Conservation (phyloP, 2,329 filamentous ascomycete genomes). For the Aspergillus unguis region DNA sequence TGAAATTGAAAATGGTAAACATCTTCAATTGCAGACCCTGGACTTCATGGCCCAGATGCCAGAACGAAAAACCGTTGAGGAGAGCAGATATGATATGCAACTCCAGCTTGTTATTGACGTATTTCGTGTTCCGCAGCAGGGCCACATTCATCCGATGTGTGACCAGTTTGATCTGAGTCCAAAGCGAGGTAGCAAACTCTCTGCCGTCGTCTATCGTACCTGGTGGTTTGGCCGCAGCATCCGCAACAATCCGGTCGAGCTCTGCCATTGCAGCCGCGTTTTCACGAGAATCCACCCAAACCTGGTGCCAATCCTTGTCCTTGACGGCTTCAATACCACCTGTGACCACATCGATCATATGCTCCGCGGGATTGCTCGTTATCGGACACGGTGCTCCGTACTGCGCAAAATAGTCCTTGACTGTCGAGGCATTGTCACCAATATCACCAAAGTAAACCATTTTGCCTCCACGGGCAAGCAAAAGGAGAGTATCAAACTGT, state of each 20-base stretch:
- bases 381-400: constrained; percentile 61
- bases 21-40: constrained; percentile 68
- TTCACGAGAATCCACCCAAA: constrained; percentile 64
- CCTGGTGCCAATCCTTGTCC: constrained; percentile 64
- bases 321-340: constrained; percentile 30
- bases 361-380: constrained; percentile 58
- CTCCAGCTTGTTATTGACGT: constrained; percentile 60
- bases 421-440: constrained; percentile 58
- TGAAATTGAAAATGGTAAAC: constrained; percentile 63
- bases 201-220: constrained; percentile 39
- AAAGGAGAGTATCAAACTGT: constrained; percentile 66
- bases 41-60: constrained; percentile 59
- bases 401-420: constrained; percentile 64
- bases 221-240: constrained; percentile 37
- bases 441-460: constrained; percentile 66
- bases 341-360: constrained; percentile 48
- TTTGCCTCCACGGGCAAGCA: constrained; percentile 61
- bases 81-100: constrained; percentile 49
- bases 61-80: constrained; percentile 57
- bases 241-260: constrained; percentile 59
- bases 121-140: constrained; percentile 63
- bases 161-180: constrained; percentile 60
- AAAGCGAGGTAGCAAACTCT: constrained; percentile 62
- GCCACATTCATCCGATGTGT: constrained; percentile 64
- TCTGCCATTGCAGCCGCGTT: constrained; percentile 55